Base-by-base conservation (phyloP, 1,139 yeast species). In the Yamadazyma songkhlaensis region DNA sequence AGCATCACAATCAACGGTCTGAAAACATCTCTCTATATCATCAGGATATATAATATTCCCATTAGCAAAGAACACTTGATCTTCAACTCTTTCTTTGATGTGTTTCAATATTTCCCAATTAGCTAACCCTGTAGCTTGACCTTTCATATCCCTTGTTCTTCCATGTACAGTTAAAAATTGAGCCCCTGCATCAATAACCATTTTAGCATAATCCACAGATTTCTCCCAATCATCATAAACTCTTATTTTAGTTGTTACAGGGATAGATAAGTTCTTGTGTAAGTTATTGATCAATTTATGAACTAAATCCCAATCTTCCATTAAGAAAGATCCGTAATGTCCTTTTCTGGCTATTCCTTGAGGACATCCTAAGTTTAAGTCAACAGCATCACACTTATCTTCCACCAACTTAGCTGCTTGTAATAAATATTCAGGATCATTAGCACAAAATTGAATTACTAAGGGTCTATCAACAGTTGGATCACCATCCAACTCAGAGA, bases 301-400 rank as follows among this genome's bases (percentile, higher is more conserved):
- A 20, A 94, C 81, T 44, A 90, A 66, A 31, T 79, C 88, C 98
- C 98, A 92, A 55, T 94, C 97, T 42, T 94, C 98, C 96, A 90
- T 92, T 37, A 94, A 65, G 52, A 89, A 94, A 0, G 98, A 83
- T 0, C 99, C 98, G 56, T 94, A 94, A 48, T 86, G 84, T 0
- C 99, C 99, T 59, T 88, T 86, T 45, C 76, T 77, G 0, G 98
- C 99, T 43, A 94, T 94, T 1, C 97, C 97, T 61, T 94, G 98
- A 0, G 98, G 98, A 58, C 98, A 94, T 0, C 99, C 99, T 43
- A 94, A 69, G 54, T 92, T 92, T 47, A 92, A 72, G 62, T 92
- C 99, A 11, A 92, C 95, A 0, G 97, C 98, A 65, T 92, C 98
- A 61, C 97, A 90, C 48, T 78, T 74, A 40, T 82, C 85, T 48